Conservation (phyloP, 257 asterid species). For the Leptodermis oblonga region DNA sequence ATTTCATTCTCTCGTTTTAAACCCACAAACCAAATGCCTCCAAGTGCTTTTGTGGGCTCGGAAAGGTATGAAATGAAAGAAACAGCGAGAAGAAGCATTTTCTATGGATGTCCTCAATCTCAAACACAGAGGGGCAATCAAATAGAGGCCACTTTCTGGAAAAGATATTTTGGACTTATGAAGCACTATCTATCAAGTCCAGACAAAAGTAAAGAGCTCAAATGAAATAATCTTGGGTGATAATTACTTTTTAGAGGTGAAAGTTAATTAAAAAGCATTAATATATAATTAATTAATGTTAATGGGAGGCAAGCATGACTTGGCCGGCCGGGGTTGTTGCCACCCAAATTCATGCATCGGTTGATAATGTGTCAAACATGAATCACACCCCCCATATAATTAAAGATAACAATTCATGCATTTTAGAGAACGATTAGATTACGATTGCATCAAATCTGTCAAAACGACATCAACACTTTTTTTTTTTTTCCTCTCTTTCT, state of each 20-base stretch:
- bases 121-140: too few species aligned
- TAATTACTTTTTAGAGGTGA: conserved; percentile 2
- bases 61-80: neutral
- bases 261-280: neutral
- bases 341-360: conserved; percentile 10
- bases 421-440: too few species aligned
- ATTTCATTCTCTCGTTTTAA: too few species aligned
- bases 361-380: neutral
- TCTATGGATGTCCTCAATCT: conserved; percentile 24
- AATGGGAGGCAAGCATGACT: conserved; percentile 33
- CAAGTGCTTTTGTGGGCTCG: conserved; percentile 5
- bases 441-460: neutral
- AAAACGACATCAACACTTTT: too few species aligned
- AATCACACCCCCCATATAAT: neutral
- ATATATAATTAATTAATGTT: too few species aligned
- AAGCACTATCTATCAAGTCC: conserved; percentile 19
- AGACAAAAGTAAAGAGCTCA: neutral
- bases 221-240: neutral
- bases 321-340: neutral
- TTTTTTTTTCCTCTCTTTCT: too few species aligned
- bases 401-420: neutral
- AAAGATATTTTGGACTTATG: conserved; percentile 10
- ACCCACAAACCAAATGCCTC: too few species aligned
- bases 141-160: too few species aligned
- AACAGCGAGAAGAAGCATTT: conserved; percentile 15